Evolutionary conservation across 352 stramenopile species (phyloP), one percentile per base, ranked within the genome.

Genomic region (Phytophthora idaei): DNA sequence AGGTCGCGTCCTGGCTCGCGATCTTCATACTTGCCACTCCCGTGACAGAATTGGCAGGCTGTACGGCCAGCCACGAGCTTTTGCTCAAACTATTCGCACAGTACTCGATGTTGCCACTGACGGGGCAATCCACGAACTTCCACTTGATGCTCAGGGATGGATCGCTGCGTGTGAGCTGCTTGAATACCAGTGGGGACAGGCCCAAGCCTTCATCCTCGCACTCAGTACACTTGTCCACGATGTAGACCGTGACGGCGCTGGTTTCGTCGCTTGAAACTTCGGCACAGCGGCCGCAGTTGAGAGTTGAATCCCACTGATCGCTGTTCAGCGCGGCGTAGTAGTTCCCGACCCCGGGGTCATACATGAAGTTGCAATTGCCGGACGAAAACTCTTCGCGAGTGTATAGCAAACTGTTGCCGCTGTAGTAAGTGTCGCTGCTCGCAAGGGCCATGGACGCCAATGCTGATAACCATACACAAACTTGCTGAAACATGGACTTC

Each of bases 311-410:
- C 77, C 85, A 91, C 64, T 90, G 83, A 1, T 65, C 42, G 21
- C 57, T 69, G 68, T 92, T 93, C 50, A 93, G 65, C n/a, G 85
- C 85, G 1, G 83, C 81, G 48, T 90, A 89, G 46, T 89, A 85
- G 44, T 72, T 76, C 3, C 47, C 74, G 3, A 69, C 62, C 3
- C 56, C 50, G 0, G 74, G 76, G 54, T 79, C 77, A 56, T 72
- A 72, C 83, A 92, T 92, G 52, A 91, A 87, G 61, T 88, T 90
- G 68, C 85, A 91, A 61, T 87, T 88, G 49, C 81, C 79, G 0
- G 55, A 36, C 17, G 64, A 80, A 11, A 76, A 62, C 32, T 78
- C 44, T 21, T 57, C 62, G 3, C 87, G 76, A 12, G 67, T 80
- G 68, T 90, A 89, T 12, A 71, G 64, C 9, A 79, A 86, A 64